A percentile compares a stretch with the other conserved stretches of the same genome.
These are phyloP conservation scores for Rhinocladiella mackenziei DNA, from an alignment of 2,329 filamentous ascomycete genomes.

Conservation along the genomic window DNA sequence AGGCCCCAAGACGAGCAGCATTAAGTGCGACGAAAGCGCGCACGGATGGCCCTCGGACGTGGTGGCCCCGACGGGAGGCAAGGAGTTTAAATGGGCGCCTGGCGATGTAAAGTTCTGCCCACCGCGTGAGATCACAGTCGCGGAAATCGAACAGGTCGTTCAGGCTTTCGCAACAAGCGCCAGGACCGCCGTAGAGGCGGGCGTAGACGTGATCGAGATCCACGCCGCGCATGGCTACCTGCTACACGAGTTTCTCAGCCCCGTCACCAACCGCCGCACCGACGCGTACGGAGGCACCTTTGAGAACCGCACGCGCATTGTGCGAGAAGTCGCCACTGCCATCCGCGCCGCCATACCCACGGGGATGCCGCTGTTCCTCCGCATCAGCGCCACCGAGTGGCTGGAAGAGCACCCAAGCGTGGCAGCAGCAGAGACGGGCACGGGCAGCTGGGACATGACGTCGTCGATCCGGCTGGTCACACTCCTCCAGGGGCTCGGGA, in stretches of 20 bases:
- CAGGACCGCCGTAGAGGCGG: slow-evolving; percentile 61
- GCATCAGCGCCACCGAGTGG: slow-evolving; percentile 73
- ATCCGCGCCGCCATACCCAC: slow-evolving; percentile 61
- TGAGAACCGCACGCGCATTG: slow-evolving; percentile 64
- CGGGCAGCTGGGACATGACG: slow-evolving; percentile 60
- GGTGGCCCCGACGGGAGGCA: slow-evolving; percentile 27
- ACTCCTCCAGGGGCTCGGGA: slow-evolving; percentile 65
- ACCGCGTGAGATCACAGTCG: slow-evolving; percentile 31
- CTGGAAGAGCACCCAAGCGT: too few relatives aligned
- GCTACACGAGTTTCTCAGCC: slow-evolving; percentile 65
- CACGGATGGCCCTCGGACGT: slow-evolving; percentile 29
- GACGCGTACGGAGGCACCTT: slow-evolving; percentile 52
- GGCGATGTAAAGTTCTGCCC: slow-evolving; percentile 27
- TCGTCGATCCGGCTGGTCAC: slow-evolving; percentile 62
- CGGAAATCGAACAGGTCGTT: slow-evolving; percentile 34
- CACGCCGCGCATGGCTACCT: slow-evolving; percentile 79
- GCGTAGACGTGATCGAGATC: slow-evolving; percentile 75
- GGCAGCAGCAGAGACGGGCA: slow-evolving; percentile 49
- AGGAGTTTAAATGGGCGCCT: slow-evolving; percentile 24
- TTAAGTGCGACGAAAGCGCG: slow-evolving; percentile 15
- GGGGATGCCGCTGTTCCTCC: slow-evolving; percentile 66
- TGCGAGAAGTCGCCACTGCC: slow-evolving; percentile 64
- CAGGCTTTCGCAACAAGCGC: slow-evolving; percentile 42
- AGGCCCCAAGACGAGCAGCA: too few relatives aligned
- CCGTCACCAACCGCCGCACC: slow-evolving; percentile 63